Percentiles rank a stretch among this genome's conserved stretches.
phyloP scores from a whole-genome alignment of 2,329 filamentous ascomycete genomes.

The Fusarium mundagurra region DNA sequence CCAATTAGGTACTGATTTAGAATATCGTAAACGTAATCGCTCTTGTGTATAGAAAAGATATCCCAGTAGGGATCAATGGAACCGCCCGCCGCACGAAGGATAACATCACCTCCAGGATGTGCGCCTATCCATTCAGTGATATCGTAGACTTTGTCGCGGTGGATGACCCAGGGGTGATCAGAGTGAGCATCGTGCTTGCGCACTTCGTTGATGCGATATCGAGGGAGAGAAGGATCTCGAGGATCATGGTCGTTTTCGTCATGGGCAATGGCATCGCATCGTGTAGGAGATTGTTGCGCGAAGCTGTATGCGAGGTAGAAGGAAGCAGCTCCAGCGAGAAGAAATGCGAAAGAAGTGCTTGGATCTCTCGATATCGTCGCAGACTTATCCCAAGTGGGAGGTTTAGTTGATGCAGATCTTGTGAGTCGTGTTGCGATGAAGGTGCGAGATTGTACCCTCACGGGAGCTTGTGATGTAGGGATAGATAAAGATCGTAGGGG shows the following conservation, averaged over 20 bases:
- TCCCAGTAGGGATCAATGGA: slow-evolving; percentile 76
- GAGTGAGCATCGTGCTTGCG: slow-evolving; percentile 64
- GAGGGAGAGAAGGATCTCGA: slow-evolving; percentile 56
- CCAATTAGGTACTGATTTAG: slow-evolving; percentile 73
- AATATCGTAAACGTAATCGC: slow-evolving; percentile 71
- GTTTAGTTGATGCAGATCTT: not conserved
- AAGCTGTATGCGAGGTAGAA: slow-evolving; percentile 34
- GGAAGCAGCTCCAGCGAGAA: slow-evolving; percentile 30
- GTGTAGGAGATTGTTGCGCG: slow-evolving; percentile 26
- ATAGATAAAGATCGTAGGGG: slow-evolving; percentile 8
- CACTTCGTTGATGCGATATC: slow-evolving; percentile 61
- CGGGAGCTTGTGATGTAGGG: slow-evolving; percentile 3
- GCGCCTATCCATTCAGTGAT: slow-evolving; percentile 74
- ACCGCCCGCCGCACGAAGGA: slow-evolving; percentile 71
- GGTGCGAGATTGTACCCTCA: slow-evolving; percentile 24
- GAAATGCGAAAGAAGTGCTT: not conserved
- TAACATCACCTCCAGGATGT: slow-evolving; percentile 75
- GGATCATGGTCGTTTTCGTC: slow-evolving; percentile 32
- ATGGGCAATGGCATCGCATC: slow-evolving; percentile 26
- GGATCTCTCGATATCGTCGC: slow-evolving; percentile 5
- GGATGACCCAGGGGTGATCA: slow-evolving; percentile 70
- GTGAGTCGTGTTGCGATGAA: not conserved
- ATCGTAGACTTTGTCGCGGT: slow-evolving; percentile 72
- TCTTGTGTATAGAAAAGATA: slow-evolving; percentile 75
- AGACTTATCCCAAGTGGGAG: not conserved